Evolutionary conservation across 345 rosid genomes (phyloP), one percentile per base, ranked within the genome.

Genomic region (Corchorus capsularis): DNA sequence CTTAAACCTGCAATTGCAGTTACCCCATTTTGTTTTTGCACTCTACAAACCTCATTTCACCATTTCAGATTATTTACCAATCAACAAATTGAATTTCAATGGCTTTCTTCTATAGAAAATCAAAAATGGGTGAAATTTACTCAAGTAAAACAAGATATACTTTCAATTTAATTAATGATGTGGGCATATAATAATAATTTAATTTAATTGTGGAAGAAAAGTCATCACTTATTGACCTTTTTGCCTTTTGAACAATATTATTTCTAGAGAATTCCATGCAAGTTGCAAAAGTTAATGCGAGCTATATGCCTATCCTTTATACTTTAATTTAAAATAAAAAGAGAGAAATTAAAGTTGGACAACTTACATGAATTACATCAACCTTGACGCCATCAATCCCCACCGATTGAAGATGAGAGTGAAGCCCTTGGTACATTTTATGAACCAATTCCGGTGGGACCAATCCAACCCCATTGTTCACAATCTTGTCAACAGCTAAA

Each of bases 331-430:
- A 27, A 27, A 27, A 27, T 27, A 27, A 27, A 1, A 4, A 22
- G 11, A 60, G 34, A 34, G 43, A 10, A 54, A 54, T 16, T 3
- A 8, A n/a, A 34, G 35, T 13, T 12, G 6, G 60, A 45, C 6
- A 56, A 78, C 94, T 91, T 87, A 94, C 98, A 27, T 94, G 97
- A 70, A 91, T 94, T 64, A 93, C 97, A 82, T 94, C 97, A 34
- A 94, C 91, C 81, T 93, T 94, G 81, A 93, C 97, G 22, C 98
- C 97, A 79, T 94, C 97, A 50, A 94, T 83, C 35, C 98, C 97
- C 5, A 65, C 86, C 22, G 72, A 80, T 71, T 85, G 82, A 63
- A 94, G 74, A 68, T 91, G 93, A 16, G 94, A 87, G 63, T 94
- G 97, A 59, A 94, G 84, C 15, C 98, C 97, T 54, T 94, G 89